Percentiles rank a stretch among this genome's conserved stretches.
phyloP scores from a whole-genome alignment of 2,329 filamentous ascomycete species.

The Phialemoniopsis sp. region DNA sequence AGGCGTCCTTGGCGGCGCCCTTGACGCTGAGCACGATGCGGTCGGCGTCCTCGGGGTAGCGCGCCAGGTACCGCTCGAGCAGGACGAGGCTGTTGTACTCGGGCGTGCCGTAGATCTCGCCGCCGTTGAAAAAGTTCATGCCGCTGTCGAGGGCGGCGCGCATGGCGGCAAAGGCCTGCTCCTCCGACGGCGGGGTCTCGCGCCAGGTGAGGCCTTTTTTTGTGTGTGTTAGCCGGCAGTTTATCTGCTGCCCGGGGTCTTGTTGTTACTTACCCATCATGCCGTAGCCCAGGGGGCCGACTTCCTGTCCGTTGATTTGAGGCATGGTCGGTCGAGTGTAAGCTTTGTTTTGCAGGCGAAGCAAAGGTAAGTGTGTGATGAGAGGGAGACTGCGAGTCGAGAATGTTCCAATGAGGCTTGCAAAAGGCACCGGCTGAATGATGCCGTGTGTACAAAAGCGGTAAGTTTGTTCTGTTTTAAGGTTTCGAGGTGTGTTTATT shows the following conservation, averaged over 20 bases:
- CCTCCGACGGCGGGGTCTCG: conserved; percentile 29
- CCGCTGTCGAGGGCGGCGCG: conserved; percentile 41
- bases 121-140: conserved; percentile 56
- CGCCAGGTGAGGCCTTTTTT: conserved; percentile 39
- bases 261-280: conserved; percentile 25
- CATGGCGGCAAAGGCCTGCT: conserved; percentile 50
- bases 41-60: conserved; percentile 59
- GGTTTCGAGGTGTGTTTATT: too few relatives aligned
- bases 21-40: conserved; percentile 62
- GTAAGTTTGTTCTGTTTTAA: too few relatives aligned
- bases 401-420: too few relatives aligned
- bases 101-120: conserved; percentile 60
- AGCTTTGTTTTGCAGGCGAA: too few relatives aligned
- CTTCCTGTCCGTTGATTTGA: conserved; percentile 18
- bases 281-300: conserved; percentile 22
- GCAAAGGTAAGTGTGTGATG: too few relatives aligned
- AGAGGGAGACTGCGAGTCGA: too few relatives aligned
- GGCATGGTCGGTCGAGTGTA: conserved; percentile 13
- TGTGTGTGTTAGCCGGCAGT: too few relatives aligned
- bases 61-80: conserved; percentile 57
- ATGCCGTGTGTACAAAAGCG: too few relatives aligned
- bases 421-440: too few relatives aligned
- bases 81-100: conserved; percentile 54
- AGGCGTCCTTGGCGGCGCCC: conserved; percentile 33
- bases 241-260: too few relatives aligned